Percentiles rank a stretch among this genome's conserved stretches.
Evolutionary conservation across 2,329 filamentous ascomycete genomes (phyloP).

Genomic region (Fusarium globosum): DNA sequence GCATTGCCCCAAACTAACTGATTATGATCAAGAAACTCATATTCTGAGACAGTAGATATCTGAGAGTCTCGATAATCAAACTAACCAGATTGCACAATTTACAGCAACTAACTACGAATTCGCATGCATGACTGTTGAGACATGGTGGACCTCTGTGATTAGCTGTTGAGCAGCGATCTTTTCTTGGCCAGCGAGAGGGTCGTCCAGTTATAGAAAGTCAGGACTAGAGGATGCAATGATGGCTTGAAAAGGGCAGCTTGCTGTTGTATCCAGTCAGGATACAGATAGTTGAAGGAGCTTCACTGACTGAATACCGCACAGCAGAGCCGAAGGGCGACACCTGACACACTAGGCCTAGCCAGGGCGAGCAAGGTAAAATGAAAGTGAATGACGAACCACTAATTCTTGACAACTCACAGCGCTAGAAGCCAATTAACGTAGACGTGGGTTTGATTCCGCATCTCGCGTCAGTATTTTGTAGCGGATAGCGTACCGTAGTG

Average conservation of each 20-base stretch:
- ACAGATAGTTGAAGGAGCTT: neutral
- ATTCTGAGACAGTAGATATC: neutral
- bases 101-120: neutral
- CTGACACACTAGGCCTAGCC: constrained; percentile 25
- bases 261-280: constrained; percentile 4
- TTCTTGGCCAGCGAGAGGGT: constrained; percentile 10
- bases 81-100: neutral
- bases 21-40: neutral
- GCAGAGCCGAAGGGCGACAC: constrained; percentile 28
- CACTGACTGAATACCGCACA: constrained; percentile 2
- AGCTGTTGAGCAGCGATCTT: constrained; percentile 6
- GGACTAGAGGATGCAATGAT: neutral
- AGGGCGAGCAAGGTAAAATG: constrained; percentile 4
- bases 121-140: neutral
- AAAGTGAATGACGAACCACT: constrained; percentile 7
- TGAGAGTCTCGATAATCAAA: constrained; percentile 3
- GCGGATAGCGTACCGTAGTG: neutral
- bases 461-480: constrained; percentile 22
- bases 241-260: constrained; percentile 9
- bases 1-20: neutral
- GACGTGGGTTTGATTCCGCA: constrained; percentile 8
- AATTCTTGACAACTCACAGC: constrained; percentile 19
- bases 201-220: neutral
- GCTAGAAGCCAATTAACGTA: constrained; percentile 5
- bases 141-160: neutral